Conservation (phyloP, 192 early-diverging fungal genomes). For the Coemansia reversa region DNA sequence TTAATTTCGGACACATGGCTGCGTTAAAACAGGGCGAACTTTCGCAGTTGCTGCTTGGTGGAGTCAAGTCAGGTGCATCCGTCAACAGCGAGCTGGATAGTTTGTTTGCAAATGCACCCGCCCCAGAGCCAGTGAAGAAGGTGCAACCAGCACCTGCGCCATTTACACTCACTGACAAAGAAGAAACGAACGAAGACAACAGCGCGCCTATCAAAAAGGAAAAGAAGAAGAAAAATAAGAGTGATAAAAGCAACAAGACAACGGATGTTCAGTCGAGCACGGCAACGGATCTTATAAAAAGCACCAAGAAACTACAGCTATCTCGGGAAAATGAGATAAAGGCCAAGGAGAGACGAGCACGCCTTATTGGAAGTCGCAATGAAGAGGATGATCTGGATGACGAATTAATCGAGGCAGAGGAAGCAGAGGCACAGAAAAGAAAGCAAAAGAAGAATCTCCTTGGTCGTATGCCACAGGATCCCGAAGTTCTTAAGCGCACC, state of each 20-base stretch:
- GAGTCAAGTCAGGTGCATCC: conserved; percentile 25
- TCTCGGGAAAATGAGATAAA: conserved; percentile 8
- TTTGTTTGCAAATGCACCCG: conserved; percentile 61
- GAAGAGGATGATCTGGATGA: conserved; percentile 18
- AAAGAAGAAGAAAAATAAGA: conserved; percentile 12
- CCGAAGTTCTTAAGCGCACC: conserved; percentile 69
- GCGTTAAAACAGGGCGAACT: conserved; percentile 33
- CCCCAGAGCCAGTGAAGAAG: conserved; percentile 22
- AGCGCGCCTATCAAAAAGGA: conserved; percentile 2
- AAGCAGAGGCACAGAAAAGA: conserved; percentile 10
- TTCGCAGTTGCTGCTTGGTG: conserved; percentile 41
- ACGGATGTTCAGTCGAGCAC: background rate
- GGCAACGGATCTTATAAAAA: background rate
- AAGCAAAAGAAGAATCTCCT: conserved; percentile 43
- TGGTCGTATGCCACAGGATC: conserved; percentile 51
- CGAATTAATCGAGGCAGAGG: conserved; percentile 17
- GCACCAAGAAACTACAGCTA: conserved; percentile 3
- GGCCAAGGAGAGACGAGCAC: conserved; percentile 38
- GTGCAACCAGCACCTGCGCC: conserved; percentile 6
- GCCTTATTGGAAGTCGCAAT: conserved; percentile 18
- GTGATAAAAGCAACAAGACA: background rate
- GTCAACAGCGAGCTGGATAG: conserved; percentile 59
- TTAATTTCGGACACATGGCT: conserved; percentile 5
- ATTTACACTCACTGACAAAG: background rate
- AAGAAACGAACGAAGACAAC: background rate